Evolutionary conservation across 805 yeast genomes (phyloP).

Genomic region (Ogataea ganodermae): DNA sequence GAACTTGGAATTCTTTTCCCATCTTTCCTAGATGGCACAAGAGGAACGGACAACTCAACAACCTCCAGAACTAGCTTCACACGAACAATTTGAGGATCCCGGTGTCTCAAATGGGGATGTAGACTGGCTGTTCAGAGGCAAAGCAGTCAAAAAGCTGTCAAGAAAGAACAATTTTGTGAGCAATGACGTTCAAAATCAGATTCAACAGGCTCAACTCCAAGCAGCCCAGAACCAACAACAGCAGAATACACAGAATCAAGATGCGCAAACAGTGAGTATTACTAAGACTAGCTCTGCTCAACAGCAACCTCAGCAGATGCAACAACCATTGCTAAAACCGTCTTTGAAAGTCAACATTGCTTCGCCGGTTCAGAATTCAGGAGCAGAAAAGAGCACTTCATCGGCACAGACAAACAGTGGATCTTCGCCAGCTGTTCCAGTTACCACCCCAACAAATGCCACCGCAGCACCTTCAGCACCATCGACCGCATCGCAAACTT

Average conservation of each 20-base stretch:
- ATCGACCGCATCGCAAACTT: background rate
- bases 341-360: conserved; percentile 6
- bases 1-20: background rate
- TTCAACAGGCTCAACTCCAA: conserved; percentile 32
- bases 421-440: background rate
- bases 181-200: conserved; percentile 34
- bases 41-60: conserved; percentile 5
- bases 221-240: conserved; percentile 18
- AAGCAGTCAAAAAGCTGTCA: conserved; percentile 55
- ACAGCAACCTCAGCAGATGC: background rate
- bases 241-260: background rate
- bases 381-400: background rate
- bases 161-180: conserved; percentile 40
- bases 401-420: background rate
- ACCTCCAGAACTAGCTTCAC: conserved; percentile 3
- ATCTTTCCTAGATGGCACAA: conserved; percentile 9
- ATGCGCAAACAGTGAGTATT: background rate
- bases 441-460: background rate
- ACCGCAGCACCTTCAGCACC: background rate
- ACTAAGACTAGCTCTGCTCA: background rate
- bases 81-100: conserved; percentile 30
- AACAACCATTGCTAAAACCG: conserved; percentile 15
- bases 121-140: conserved; percentile 85
- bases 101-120: conserved; percentile 77
- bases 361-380: conserved; percentile 3